Percentiles rank a stretch among this genome's conserved stretches.
Conservation (phyloP, 495 filamentous ascomycete species). For the Terfezia claveryi region DNA sequence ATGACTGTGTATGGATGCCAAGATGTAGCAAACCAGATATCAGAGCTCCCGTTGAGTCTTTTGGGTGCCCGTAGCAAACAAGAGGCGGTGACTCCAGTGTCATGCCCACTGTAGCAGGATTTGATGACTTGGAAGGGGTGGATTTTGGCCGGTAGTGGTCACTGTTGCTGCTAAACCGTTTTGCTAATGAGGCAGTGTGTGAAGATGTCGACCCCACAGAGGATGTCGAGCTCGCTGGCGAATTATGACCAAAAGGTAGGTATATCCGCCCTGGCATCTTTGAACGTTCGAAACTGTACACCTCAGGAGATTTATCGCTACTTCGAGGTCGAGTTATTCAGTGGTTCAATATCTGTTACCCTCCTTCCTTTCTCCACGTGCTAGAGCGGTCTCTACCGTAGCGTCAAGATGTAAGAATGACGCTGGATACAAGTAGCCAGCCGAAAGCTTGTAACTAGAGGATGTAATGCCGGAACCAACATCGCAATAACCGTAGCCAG, state of each 20-base stretch:
- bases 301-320: too few relatives aligned
- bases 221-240: background rate
- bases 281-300: too few relatives aligned
- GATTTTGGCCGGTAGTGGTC: background rate
- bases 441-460: too few relatives aligned
- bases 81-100: slow-evolving; percentile 77
- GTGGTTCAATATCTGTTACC: too few relatives aligned
- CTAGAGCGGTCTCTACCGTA: too few relatives aligned
- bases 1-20: slow-evolving; percentile 36
- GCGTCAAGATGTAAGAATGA: too few relatives aligned
- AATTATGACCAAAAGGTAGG: background rate
- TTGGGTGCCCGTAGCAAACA: slow-evolving; percentile 55
- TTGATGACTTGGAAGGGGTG: background rate
- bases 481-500: too few relatives aligned
- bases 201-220: background rate
- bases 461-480: too few relatives aligned
- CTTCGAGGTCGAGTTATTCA: too few relatives aligned
- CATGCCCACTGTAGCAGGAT: slow-evolving; percentile 20
- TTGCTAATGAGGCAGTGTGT: background rate
- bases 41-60: slow-evolving; percentile 62
- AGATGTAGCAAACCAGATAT: slow-evolving; percentile 67
- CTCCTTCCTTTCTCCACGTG: too few relatives aligned
- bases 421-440: too few relatives aligned
- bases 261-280: background rate
- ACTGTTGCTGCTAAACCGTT: background rate